phyloP scores from a whole-genome alignment of 768 basidiomycete genomes.

The Boletus fagicola region DNA sequence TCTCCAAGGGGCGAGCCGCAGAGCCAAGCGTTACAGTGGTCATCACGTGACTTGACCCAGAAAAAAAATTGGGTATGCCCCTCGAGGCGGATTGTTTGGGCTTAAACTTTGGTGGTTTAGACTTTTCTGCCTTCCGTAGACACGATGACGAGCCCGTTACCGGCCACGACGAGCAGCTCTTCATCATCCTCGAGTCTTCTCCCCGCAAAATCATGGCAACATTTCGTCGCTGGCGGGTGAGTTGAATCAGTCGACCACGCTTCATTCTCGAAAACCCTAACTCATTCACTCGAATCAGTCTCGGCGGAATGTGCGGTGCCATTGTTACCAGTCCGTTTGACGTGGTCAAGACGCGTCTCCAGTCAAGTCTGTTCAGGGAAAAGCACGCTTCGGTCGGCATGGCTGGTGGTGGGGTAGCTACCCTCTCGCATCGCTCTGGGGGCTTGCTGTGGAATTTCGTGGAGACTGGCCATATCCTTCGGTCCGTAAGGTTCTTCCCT shows the following conservation, averaged over 20 bases:
- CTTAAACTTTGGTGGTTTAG: neutral
- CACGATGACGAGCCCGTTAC: slow-evolving; percentile 13
- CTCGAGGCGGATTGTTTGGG: neutral
- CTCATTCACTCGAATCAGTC: slow-evolving; percentile 41
- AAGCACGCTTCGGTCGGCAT: slow-evolving; percentile 37
- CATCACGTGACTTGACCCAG: slow-evolving; percentile 14
- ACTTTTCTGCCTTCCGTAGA: slow-evolving; percentile 1
- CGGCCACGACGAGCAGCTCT: slow-evolving; percentile 21
- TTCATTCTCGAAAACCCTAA: neutral
- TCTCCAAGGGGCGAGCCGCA: neutral
- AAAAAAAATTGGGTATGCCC: slow-evolving; percentile 6
- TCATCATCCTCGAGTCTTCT: slow-evolving; percentile 40
- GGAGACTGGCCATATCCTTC: slow-evolving; percentile 87
- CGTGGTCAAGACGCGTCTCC: slow-evolving; percentile 95
- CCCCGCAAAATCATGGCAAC: slow-evolving; percentile 79
- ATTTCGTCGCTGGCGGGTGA: slow-evolving; percentile 86
- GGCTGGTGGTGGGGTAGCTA: slow-evolving; percentile 33
- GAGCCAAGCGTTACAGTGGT: neutral
- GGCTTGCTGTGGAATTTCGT: slow-evolving; percentile 89
- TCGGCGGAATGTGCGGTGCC: slow-evolving; percentile 97
- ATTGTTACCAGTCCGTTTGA: slow-evolving; percentile 97
- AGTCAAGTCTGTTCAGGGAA: slow-evolving; percentile 78
- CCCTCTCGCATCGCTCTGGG: slow-evolving; percentile 34
- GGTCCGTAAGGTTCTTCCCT: slow-evolving; percentile 42
- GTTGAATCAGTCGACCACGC: slow-evolving; percentile 26